A percentile compares a stretch with the other conserved stretches of the same genome.
phyloP scores from a whole-genome alignment of 257 asterid species.

The Mentha longifolia region DNA sequence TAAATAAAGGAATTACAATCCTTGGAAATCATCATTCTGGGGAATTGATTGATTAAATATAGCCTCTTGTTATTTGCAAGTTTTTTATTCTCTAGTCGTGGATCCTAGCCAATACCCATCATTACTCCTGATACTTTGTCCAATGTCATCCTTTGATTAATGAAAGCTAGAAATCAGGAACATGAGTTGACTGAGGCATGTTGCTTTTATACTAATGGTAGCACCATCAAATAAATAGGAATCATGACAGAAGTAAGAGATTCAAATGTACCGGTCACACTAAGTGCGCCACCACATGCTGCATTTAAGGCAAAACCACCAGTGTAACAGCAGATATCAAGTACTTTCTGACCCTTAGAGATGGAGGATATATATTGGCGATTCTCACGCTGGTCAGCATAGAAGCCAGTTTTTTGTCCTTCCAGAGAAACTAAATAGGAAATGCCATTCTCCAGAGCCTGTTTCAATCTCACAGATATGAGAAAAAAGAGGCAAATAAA shows the following conservation, averaged over 20 bases:
- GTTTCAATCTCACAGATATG: constrained; percentile 34
- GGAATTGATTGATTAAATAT: constrained; percentile 4
- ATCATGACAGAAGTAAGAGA: constrained; percentile 11
- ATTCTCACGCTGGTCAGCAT: constrained; percentile 96
- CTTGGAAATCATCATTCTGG: background rate
- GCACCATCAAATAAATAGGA: constrained; percentile 8
- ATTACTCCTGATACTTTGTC: background rate
- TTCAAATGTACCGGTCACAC: constrained; percentile 63
- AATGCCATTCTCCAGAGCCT: constrained; percentile 86
- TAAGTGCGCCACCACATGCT: constrained; percentile 79
- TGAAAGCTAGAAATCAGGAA: constrained; percentile 5
- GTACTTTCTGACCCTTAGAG: constrained; percentile 70
- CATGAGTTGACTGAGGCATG: background rate
- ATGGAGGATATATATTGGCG: constrained; percentile 80
- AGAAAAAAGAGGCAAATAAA: background rate
- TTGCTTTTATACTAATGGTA: constrained; percentile 17
- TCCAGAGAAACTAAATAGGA: constrained; percentile 79
- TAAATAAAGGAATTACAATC: constrained; percentile 2
- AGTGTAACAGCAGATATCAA: constrained; percentile 91
- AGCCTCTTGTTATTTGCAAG: constrained; percentile 1
- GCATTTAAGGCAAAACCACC: constrained; percentile 97
- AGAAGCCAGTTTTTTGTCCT: constrained; percentile 97
- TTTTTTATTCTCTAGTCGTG: background rate
- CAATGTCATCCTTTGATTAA: background rate
- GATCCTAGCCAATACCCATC: background rate